These are phyloP conservation scores for Cladophialophora chaetospira DNA, from an alignment of 2,329 filamentous ascomycete species.

Conservation along the genomic window DNA sequence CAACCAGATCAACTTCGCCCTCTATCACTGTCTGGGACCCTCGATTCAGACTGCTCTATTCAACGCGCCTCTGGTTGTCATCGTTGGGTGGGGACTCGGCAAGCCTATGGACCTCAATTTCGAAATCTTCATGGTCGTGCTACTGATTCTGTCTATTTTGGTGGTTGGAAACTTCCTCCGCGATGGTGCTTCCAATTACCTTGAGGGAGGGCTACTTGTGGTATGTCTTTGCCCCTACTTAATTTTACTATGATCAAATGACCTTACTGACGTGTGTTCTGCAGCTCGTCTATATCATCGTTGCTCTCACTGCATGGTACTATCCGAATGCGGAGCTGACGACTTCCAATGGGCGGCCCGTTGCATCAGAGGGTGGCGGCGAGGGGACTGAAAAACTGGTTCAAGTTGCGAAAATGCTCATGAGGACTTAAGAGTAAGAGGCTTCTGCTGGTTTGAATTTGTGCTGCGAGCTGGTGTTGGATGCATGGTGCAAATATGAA, in stretches of 20 bases:
- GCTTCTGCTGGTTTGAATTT: not conserved
- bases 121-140: constrained; percentile 79
- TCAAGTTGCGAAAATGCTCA: constrained; percentile 20
- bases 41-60: constrained; percentile 88
- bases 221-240: constrained; percentile 40
- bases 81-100: constrained; percentile 77
- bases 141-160: constrained; percentile 80
- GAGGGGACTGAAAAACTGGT: constrained; percentile 19
- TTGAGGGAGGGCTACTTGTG: constrained; percentile 81
- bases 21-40: constrained; percentile 82
- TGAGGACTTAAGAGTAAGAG: constrained; percentile 10
- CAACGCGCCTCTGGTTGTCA: constrained; percentile 79
- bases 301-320: constrained; percentile 63
- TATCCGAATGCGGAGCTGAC: constrained; percentile 55
- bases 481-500: constrained; percentile 1
- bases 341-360: constrained; percentile 25
- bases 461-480: not conserved
- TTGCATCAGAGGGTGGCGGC: constrained; percentile 6
- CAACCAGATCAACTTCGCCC: constrained; percentile 73
- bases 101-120: constrained; percentile 78
- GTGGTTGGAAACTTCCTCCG: constrained; percentile 85
- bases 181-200: constrained; percentile 86
- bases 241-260: not conserved
- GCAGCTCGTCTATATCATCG: constrained; percentile 60
- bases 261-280: not conserved